Evolutionary conservation across 2,329 filamentous ascomycete species (phyloP), one percentile per base, ranked within the genome.

Genomic region (Neonectria coccinea): DNA sequence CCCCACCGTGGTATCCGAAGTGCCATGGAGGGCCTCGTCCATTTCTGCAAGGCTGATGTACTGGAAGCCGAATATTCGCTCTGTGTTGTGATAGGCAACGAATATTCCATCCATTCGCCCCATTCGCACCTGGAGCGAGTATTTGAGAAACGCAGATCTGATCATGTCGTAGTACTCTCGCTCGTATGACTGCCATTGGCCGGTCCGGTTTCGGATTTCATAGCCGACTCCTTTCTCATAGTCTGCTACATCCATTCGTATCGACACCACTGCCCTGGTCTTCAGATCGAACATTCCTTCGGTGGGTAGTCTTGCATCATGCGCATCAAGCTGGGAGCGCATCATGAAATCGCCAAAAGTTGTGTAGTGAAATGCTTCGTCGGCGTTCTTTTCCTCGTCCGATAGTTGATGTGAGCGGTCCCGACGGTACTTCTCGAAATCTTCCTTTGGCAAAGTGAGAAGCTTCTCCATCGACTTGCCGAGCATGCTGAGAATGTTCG

Each of bases 21-120:
- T 91, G 22, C 93, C 94, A 76, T 99, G 97, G n/a, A 99, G 79
- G 0, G 93, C 87, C n/a, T 85, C 76, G 76, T 99, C 96, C 91
- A 99, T 94, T 75, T 99, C 96, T 4, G 87, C 77, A 14, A 98
- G 80, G 64, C 89, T 90, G 65, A 99, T 86, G 76, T 99, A 99
- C 79, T 99, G 96, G 78, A 99, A 99, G 6, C 96, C 96, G 76
- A 99, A 99, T 54, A 99, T 97, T 59, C 94, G 91, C 79, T 94
- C 86, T 2, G 94, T 92, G 77, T 99, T 99, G 82, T 99, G 96
- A 77, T 90, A 99, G 2, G 96, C 96, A 22, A 98, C 92, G 75
- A 98, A 99, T 54, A 98, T 97, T 58, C 96, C 96, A 76, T 99
- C 95, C 97, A 99, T 99, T 54, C 94, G 90, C 18, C 97, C 96